Percentiles rank a stretch among this genome's conserved stretches.
Conservation (phyloP, 2,329 filamentous ascomycete species). For the Penicillium brevicompactum region DNA sequence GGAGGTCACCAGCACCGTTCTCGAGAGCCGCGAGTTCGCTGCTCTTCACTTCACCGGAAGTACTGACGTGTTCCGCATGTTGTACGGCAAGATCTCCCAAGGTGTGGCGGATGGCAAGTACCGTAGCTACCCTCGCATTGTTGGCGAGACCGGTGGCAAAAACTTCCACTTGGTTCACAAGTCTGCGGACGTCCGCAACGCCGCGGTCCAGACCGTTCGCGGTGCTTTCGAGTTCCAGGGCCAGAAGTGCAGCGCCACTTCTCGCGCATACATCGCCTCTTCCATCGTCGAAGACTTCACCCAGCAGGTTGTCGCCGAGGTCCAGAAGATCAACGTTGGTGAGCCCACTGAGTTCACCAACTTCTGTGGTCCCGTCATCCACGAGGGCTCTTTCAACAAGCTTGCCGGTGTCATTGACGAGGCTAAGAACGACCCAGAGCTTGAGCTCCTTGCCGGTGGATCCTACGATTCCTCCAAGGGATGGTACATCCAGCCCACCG, state of each 20-base stretch:
- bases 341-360: conserved; percentile 70
- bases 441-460: conserved; percentile 74
- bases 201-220: conserved; percentile 78
- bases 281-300: conserved; percentile 75
- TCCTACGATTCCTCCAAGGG: conserved; percentile 76
- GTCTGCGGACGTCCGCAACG: conserved; percentile 76
- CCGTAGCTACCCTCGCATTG: conserved; percentile 80
- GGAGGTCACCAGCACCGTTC: conserved; percentile 75
- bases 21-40: conserved; percentile 78
- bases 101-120: conserved; percentile 82
- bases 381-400: conserved; percentile 79
- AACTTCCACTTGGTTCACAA: conserved; percentile 86
- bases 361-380: conserved; percentile 88
- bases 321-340: conserved; percentile 70
- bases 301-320: conserved; percentile 67
- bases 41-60: conserved; percentile 95
- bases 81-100: conserved; percentile 83
- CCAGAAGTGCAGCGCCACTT: conserved; percentile 88
- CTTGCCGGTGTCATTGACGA: conserved; percentile 74
- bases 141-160: conserved; percentile 90
- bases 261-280: conserved; percentile 74
- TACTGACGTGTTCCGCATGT: conserved; percentile 83
- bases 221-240: conserved; percentile 90
- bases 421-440: conserved; percentile 72
- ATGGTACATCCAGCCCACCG: conserved; percentile 81